Base-by-base conservation (phyloP, 1,139 yeast genomes). In the Sugiyamaella novakii region DNA sequence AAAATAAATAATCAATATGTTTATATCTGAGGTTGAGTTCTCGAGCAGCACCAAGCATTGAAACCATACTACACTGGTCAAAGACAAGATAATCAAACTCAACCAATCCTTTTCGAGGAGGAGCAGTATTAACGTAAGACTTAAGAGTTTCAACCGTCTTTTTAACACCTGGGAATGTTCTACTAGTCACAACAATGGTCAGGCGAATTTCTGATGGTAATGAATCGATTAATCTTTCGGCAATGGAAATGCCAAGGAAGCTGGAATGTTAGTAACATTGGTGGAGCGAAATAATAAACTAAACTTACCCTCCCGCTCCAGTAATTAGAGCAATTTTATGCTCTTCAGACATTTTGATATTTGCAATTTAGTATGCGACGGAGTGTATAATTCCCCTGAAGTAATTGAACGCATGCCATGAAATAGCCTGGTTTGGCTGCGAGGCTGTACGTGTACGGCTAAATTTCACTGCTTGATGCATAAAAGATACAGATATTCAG, bases 31-130 rank as follows among this genome's bases (percentile, higher is more conserved):
- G 77, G 54, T 71, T 71, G 54, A 92, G 68, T 51, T 87, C 96
- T 58, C 83, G 76, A 50, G 81, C 80, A 0, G 95, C 96, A 15
- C 79, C 75, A 30, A 87, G 70, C 10, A 91, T 78, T 0, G 96
- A 87, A 4, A 88, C 84, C 96, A 91, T 88, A 61, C 86, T 80
- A n/a, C 91, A 77, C 64, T 92, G 89, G 65, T 92, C 98, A 25
- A 92, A 83, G 45, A 91, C 72, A 2, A 89, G 65, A 59, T 91
- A 92, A 67, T 92, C 98, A 63, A 84, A 91, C 61, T 87, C 95
- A 5, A 91, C 75, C 29, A 75, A 71, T 0, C 82, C 85, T 3
- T 74, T 49, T 14, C 65, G 58, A 5, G 44, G 44, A 27, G 51
- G 53, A 15, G 24, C 29, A 29, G 68, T 71, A 8, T 63, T 63